Evolutionary conservation across 1,139 yeast species (phyloP).

Genomic region (Pneumocystis wakefieldiae): DNA sequence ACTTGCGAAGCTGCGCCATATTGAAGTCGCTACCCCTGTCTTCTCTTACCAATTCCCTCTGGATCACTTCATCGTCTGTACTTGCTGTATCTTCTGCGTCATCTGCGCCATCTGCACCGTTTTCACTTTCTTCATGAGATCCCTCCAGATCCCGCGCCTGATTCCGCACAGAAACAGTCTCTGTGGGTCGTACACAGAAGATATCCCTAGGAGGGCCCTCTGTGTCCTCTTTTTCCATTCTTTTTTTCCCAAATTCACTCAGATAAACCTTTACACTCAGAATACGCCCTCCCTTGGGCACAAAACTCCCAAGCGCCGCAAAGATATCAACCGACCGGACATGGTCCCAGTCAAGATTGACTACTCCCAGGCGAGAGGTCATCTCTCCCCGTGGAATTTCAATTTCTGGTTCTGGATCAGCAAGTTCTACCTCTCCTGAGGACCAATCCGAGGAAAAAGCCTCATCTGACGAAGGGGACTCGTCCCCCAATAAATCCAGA

Average conservation of each 20-base stretch:
- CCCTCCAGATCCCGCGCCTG: neutral
- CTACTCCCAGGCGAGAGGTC: conserved; percentile 68
- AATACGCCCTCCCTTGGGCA: conserved; percentile 61
- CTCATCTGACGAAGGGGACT: neutral
- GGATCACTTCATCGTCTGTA: conserved; percentile 22
- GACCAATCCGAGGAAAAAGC: conserved; percentile 5
- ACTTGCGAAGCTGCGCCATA: conserved; percentile 41
- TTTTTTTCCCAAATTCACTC: conserved; percentile 84
- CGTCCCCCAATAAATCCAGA: neutral
- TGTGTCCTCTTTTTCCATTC: conserved; percentile 75
- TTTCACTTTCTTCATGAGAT: conserved; percentile 25
- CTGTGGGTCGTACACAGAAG: conserved; percentile 27
- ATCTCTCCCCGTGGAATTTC: conserved; percentile 80
- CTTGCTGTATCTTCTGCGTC: conserved; percentile 30
- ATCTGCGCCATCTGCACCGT: conserved; percentile 15
- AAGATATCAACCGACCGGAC: conserved; percentile 69
- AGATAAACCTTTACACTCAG: conserved; percentile 66
- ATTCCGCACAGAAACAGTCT: conserved; percentile 25
- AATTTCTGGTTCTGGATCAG: conserved; percentile 50
- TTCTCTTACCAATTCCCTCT: conserved; percentile 21
- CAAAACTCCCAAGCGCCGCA: conserved; percentile 81
- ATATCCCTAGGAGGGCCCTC: conserved; percentile 90
- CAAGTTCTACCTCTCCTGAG: conserved; percentile 23
- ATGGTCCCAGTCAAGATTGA: conserved; percentile 95
- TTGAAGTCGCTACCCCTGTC: conserved; percentile 35